These are phyloP conservation scores for Oryza longistaminata DNA, from an alignment of 176 grass and related monocot genomes.

Conservation along the genomic window DNA sequence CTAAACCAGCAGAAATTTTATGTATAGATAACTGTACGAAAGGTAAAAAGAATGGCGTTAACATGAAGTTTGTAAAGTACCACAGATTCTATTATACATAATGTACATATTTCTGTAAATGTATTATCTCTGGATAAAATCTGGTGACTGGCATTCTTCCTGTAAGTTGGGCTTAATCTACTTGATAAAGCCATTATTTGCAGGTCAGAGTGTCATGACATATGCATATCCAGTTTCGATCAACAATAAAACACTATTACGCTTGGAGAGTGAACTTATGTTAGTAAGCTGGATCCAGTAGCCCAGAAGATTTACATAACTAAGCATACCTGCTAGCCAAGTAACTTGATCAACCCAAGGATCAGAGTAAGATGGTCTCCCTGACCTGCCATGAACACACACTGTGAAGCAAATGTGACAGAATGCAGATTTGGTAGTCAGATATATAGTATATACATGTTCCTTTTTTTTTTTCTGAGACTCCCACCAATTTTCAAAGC, in stretches of 20 bases:
- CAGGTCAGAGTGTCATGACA: conserved; percentile 8
- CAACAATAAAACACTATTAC: conserved; percentile 2
- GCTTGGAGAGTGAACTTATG: neutral
- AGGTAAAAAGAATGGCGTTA: neutral
- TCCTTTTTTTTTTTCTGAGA: neutral
- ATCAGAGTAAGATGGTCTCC: conserved; percentile 80
- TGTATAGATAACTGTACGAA: neutral
- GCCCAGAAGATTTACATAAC: neutral
- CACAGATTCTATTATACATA: neutral
- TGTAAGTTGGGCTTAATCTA: neutral
- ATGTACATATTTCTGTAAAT: neutral
- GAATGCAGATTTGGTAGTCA: neutral
- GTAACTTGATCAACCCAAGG: conserved; percentile 91
- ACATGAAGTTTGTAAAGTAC: conserved; percentile 1
- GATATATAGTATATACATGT: conserved; percentile 1
- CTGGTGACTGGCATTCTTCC: neutral
- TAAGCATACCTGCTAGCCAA: conserved; percentile 71
- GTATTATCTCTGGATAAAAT: conserved; percentile 12
- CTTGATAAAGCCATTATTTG: conserved; percentile 25
- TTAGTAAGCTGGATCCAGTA: neutral
- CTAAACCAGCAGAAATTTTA: neutral
- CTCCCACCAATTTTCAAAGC: neutral
- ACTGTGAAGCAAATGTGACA: conserved; percentile 27
- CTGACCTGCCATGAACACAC: conserved; percentile 61
- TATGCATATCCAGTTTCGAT: neutral